phyloP scores from a whole-genome alignment of 345 rosid species.

The Raphanus sativus region DNA sequence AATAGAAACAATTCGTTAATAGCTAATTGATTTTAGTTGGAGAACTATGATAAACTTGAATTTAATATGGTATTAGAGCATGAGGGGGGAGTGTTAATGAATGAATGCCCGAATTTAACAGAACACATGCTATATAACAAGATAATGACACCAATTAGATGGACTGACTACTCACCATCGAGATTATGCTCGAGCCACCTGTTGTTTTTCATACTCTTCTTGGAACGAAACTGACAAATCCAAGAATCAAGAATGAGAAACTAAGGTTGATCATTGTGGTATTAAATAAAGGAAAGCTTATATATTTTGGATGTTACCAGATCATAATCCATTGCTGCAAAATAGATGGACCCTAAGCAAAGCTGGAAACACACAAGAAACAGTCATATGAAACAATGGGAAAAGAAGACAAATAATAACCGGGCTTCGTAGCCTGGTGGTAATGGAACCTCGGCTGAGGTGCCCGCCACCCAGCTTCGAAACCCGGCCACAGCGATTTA shows the following conservation, averaged over 20 bases:
- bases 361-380: constrained; percentile 38
- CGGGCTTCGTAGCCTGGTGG: too few species aligned
- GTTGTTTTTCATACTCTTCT: constrained; percentile 46
- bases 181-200: constrained; percentile 54
- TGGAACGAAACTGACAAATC: constrained; percentile 37
- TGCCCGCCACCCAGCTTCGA: too few species aligned
- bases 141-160: constrained; percentile 13
- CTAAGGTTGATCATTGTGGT: not conserved
- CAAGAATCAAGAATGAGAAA: constrained; percentile 36
- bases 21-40: too few species aligned
- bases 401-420: constrained; percentile 29
- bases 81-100: too few species aligned
- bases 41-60: too few species aligned
- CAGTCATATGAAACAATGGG: constrained; percentile 26
- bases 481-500: too few species aligned
- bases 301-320: constrained; percentile 20
- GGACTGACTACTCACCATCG: constrained; percentile 40
- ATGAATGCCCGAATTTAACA: too few species aligned
- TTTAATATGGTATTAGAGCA: too few species aligned
- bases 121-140: not conserved
- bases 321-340: constrained; percentile 39
- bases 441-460: too few species aligned
- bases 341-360: constrained; percentile 28
- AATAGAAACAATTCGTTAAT: too few species aligned
- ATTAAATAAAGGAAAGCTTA: constrained; percentile 15